Evolutionary conservation across 2,329 filamentous ascomycete species (phyloP).

Genomic region (Arthrobotrys entomopaga): DNA sequence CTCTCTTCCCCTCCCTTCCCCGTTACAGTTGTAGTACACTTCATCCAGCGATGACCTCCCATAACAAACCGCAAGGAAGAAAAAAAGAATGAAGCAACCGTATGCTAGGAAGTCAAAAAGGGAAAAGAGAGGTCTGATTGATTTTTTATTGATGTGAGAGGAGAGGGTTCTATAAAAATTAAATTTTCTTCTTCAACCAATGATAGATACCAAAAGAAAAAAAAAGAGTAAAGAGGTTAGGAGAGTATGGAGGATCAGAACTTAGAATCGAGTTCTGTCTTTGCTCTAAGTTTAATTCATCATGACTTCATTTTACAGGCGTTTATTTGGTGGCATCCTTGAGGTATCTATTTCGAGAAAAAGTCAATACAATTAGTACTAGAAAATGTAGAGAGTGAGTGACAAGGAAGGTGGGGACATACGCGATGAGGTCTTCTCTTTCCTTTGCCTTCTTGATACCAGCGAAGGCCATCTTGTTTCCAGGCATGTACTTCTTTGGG

Average conservation of each 20-base stretch:
- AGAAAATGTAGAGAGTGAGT: neutral
- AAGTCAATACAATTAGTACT: neutral
- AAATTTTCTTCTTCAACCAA: conserved; percentile 15
- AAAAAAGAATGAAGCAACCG: too few species aligned
- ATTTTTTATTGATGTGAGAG: conserved; percentile 12
- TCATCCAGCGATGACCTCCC: too few species aligned
- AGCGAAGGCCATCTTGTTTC: conserved; percentile 99
- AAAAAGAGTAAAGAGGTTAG: conserved; percentile 3
- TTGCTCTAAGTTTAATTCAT: conserved; percentile 13
- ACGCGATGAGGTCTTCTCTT: conserved; percentile 98
- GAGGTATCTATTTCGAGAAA: conserved; percentile 26
- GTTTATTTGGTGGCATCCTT: conserved; percentile 37
- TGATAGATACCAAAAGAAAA: conserved; percentile 19
- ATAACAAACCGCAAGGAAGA: too few species aligned
- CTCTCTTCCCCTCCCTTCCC: too few species aligned
- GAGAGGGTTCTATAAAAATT: conserved; percentile 31
- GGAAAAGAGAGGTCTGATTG: too few species aligned
- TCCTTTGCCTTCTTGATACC: conserved; percentile 99
- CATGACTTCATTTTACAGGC: conserved; percentile 7
- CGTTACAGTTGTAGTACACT: too few species aligned
- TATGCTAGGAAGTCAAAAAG: too few species aligned
- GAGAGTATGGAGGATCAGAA: neutral
- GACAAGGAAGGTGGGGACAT: conserved; percentile 63
- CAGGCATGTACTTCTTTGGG: conserved; percentile 99
- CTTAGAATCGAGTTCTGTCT: neutral